Evolutionary conservation across 148 eudicot genomes (phyloP).

Genomic region (Fagopyrum homotropicum): DNA sequence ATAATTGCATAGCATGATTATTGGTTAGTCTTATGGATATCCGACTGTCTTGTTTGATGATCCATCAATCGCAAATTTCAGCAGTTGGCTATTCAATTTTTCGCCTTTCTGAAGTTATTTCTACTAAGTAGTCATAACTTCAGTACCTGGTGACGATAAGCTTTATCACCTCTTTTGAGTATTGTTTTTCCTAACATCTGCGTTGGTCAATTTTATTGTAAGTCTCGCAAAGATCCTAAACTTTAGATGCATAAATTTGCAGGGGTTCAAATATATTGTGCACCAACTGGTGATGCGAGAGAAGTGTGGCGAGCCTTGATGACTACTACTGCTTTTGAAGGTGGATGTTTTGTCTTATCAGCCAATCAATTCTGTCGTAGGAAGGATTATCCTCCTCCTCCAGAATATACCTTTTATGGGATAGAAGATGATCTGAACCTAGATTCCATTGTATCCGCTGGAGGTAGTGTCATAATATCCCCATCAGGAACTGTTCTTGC

Average conservation of each 20-base stretch:
- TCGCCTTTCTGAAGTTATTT: too few relatives aligned
- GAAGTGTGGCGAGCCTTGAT: conserved; percentile 89
- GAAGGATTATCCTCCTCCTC: conserved; percentile 89
- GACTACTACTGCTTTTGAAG: conserved; percentile 94
- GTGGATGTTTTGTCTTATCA: conserved; percentile 89
- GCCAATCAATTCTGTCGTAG: conserved; percentile 85
- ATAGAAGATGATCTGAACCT: conserved; percentile 65
- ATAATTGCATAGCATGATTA: too few relatives aligned
- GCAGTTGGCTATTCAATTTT: too few relatives aligned
- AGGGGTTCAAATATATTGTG: conserved; percentile 96
- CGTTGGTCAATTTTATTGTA: too few relatives aligned
- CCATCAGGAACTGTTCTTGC: conserved; percentile 84
- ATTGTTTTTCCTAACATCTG: background rate
- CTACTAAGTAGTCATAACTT: too few relatives aligned
- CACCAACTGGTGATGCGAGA: conserved; percentile 97
- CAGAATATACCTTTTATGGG: conserved; percentile 65
- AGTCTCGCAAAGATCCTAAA: too few relatives aligned
- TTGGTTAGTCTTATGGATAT: too few relatives aligned
- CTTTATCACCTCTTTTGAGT: background rate
- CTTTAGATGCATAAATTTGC: background rate
- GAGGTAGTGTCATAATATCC: conserved; percentile 90
- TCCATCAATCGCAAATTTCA: too few relatives aligned
- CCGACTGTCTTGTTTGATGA: too few relatives aligned
- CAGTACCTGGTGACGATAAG: too few relatives aligned
- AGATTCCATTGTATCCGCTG: conserved; percentile 89